Evolutionary conservation across 1,284 basidiomycete species (phyloP).

Genomic region (Leucoagaricus sp.): DNA sequence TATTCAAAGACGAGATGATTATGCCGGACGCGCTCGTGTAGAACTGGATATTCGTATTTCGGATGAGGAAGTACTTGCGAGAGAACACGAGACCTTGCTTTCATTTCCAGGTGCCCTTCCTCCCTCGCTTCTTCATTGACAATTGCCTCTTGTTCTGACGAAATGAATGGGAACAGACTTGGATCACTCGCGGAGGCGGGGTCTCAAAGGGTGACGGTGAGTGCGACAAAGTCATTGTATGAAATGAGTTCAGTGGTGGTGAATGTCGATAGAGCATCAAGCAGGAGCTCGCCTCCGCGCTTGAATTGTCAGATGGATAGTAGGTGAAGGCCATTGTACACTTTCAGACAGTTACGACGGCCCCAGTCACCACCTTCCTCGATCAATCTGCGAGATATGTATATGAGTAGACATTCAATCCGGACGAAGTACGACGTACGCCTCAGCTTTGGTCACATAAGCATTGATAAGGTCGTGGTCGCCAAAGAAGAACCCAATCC

Average conservation of each 20-base stretch:
- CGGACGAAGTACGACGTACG: conserved; percentile 48
- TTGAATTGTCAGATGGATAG: conserved; percentile 87
- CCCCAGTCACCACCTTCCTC: conserved; percentile 99
- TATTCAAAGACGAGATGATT: no score
- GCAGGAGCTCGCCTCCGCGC: conserved; percentile 73
- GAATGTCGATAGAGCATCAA: conserved; percentile 92
- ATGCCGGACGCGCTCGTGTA: no score
- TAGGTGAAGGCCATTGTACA: conserved; percentile 88
- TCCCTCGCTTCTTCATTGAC: no score
- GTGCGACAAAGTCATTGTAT: conserved; percentile 90
- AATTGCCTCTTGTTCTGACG: no score
- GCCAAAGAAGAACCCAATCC: conserved; percentile 91
- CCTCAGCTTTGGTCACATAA: conserved; percentile 82
- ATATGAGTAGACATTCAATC: background rate
- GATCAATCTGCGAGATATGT: conserved; percentile 61
- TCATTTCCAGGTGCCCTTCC: no score
- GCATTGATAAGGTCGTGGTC: conserved; percentile 77
- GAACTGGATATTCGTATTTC: no score
- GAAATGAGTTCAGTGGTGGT: conserved; percentile 89
- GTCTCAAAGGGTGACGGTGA: conserved; percentile 88
- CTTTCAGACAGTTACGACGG: conserved; percentile 92
- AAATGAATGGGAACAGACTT: no score
- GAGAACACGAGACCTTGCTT: no score
- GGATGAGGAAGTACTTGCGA: no score
- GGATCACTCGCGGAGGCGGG: no score